These are phyloP conservation scores for Marasmius sp. DNA, from an alignment of 1,284 basidiomycete species.

Conservation along the genomic window DNA sequence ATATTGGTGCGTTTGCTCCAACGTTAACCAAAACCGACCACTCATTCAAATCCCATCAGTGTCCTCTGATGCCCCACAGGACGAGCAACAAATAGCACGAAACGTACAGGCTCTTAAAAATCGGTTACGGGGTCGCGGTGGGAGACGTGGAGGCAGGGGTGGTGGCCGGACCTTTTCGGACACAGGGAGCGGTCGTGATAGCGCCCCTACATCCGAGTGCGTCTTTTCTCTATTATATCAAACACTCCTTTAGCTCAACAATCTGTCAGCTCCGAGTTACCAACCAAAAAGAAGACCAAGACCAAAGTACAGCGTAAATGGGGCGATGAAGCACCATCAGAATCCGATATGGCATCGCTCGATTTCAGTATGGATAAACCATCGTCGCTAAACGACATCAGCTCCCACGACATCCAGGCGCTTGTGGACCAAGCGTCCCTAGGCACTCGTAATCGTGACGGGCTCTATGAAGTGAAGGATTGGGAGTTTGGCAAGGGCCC, in stretches of 20 bases:
- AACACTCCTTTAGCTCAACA: constrained; percentile 13
- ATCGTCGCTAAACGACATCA: constrained; percentile 29
- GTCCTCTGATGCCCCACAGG: constrained; percentile 55
- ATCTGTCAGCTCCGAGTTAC: constrained; percentile 56
- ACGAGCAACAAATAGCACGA: constrained; percentile 88
- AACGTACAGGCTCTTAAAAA: constrained; percentile 91
- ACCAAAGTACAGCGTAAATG: constrained; percentile 89
- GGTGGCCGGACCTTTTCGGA: constrained; percentile 50
- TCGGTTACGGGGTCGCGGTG: constrained; percentile 71
- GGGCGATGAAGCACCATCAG: constrained; percentile 79
- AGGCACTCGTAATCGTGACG: constrained; percentile 79
- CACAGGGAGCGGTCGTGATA: constrained; percentile 59
- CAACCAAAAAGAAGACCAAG: constrained; percentile 57
- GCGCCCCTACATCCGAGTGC: constrained; percentile 64
- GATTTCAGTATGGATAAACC: constrained; percentile 75
- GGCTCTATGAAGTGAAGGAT: constrained; percentile 92
- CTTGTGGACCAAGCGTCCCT: constrained; percentile 80
- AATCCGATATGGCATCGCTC: constrained; percentile 85
- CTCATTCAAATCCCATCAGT: constrained; percentile 53
- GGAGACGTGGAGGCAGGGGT: constrained; percentile 54
- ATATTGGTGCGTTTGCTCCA: constrained; percentile 39
- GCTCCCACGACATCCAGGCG: constrained; percentile 53
- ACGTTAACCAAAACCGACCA: constrained; percentile 6
- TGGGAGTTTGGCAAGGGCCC: constrained; percentile 69
- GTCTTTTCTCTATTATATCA: constrained; percentile 23